Evolutionary conservation across 305 asterid genomes (phyloP).

Genomic region (Fraxinus ornus): DNA sequence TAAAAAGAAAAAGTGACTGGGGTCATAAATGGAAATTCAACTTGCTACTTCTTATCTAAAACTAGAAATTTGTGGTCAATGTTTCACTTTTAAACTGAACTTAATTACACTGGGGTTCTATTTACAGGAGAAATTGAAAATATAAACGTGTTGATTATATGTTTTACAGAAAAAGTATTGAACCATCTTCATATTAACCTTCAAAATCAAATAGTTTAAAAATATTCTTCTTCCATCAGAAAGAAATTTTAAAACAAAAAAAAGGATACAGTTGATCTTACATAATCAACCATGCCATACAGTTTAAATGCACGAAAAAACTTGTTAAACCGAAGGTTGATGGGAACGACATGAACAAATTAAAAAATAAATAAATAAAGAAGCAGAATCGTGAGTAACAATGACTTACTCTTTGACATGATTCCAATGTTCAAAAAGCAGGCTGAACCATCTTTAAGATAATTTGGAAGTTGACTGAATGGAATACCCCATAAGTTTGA

Average conservation of each 20-base stretch:
- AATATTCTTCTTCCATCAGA: background rate
- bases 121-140: background rate
- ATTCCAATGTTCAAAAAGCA: constrained; percentile 87
- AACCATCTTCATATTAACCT: background rate
- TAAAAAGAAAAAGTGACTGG: background rate
- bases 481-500: constrained; percentile 95
- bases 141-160: background rate
- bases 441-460: constrained; percentile 90
- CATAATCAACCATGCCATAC: background rate
- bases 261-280: background rate
- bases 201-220: background rate
- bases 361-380: background rate
- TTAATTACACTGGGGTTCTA: background rate
- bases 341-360: background rate
- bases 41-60: background rate
- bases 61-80: background rate
- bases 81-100: background rate
- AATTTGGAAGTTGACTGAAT: constrained; percentile 69
- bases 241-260: background rate
- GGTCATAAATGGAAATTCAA: background rate
- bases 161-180: background rate
- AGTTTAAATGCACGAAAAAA: constrained; percentile 1
- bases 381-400: constrained; percentile 16
- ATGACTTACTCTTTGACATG: constrained; percentile 61
- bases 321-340: background rate